Percentiles rank a stretch among this genome's conserved stretches.
These are phyloP conservation scores for Suillus subalutaceus DNA, from an alignment of 768 basidiomycete species.

Conservation along the genomic window DNA sequence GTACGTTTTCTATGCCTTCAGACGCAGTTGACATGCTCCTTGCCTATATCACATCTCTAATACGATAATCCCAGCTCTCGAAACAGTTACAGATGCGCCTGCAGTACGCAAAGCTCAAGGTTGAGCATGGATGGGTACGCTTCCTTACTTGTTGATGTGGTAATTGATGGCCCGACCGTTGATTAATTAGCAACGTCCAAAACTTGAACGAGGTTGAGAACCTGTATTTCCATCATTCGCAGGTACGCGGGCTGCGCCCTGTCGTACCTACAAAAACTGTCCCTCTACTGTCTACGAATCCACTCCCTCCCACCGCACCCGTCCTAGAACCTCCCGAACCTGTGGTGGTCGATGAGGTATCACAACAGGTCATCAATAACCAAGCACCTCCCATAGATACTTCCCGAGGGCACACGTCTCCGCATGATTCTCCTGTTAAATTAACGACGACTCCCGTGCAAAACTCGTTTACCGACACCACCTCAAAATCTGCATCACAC, in stretches of 20 bases:
- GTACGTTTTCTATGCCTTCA: constrained; percentile 38
- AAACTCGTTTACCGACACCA: background rate
- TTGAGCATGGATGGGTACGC: constrained; percentile 81
- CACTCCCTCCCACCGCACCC: background rate
- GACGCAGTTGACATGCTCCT: constrained; percentile 4
- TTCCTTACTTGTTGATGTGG: background rate
- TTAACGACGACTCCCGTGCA: constrained; percentile 4
- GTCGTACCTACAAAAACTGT: constrained; percentile 19
- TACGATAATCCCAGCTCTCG: constrained; percentile 50
- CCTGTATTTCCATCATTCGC: constrained; percentile 76
- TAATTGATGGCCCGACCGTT: background rate
- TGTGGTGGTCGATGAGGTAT: constrained; percentile 14
- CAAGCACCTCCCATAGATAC: constrained; percentile 22
- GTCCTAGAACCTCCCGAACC: background rate
- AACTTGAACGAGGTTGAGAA: constrained; percentile 83
- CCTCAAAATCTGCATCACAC: background rate
- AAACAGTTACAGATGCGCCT: constrained; percentile 73
- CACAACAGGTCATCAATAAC: constrained; percentile 11
- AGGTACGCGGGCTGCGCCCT: constrained; percentile 40
- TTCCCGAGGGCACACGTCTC: constrained; percentile 20
- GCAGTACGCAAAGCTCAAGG: constrained; percentile 78
- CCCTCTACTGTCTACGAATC: constrained; percentile 14
- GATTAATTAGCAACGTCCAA: constrained; percentile 69
- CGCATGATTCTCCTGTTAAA: constrained; percentile 10
- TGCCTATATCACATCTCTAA: constrained; percentile 7